A percentile compares a stretch with the other conserved stretches of the same genome.
These are phyloP conservation scores for Cryptosporidium andersoni DNA, from an alignment of 169 alveolate genomes.

Conservation along the genomic window DNA sequence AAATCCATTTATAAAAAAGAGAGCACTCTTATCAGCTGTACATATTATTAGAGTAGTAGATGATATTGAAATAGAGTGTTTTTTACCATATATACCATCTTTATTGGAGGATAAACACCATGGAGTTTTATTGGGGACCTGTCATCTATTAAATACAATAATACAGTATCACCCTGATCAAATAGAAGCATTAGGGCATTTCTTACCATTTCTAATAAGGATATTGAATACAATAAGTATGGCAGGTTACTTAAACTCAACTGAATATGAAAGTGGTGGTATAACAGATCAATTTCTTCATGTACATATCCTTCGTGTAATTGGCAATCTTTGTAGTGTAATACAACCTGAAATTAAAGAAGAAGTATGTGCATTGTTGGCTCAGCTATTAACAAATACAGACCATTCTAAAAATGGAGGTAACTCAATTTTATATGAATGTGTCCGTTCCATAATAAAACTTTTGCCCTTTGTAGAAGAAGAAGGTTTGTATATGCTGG, in stretches of 20 bases:
- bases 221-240: slow-evolving; percentile 73
- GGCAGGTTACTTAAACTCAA: slow-evolving; percentile 75
- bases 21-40: slow-evolving; percentile 91
- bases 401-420: slow-evolving; percentile 95
- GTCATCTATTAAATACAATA: slow-evolving; percentile 89
- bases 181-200: slow-evolving; percentile 74
- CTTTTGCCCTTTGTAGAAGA: slow-evolving; percentile 33
- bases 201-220: slow-evolving; percentile 71
- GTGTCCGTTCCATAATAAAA: slow-evolving; percentile 93
- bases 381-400: slow-evolving; percentile 94
- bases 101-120: slow-evolving; percentile 95
- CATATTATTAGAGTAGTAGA: slow-evolving; percentile 80
- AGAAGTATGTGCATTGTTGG: slow-evolving; percentile 88
- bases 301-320: slow-evolving; percentile 78
- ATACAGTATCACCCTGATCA: slow-evolving; percentile 87
- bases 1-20: slow-evolving; percentile 94
- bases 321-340: slow-evolving; percentile 57
- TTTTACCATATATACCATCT: slow-evolving; percentile 84
- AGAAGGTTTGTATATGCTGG: slow-evolving; percentile 88
- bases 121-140: slow-evolving; percentile 93
- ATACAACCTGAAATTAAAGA: slow-evolving; percentile 82
- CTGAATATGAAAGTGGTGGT: slow-evolving; percentile 92
- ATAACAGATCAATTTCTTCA: slow-evolving; percentile 94
- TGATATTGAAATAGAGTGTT: slow-evolving; percentile 80
- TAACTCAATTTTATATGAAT: slow-evolving; percentile 95